These are phyloP conservation scores for Leccinum variicolor DNA, from an alignment of 768 basidiomycete species.

Conservation along the genomic window DNA sequence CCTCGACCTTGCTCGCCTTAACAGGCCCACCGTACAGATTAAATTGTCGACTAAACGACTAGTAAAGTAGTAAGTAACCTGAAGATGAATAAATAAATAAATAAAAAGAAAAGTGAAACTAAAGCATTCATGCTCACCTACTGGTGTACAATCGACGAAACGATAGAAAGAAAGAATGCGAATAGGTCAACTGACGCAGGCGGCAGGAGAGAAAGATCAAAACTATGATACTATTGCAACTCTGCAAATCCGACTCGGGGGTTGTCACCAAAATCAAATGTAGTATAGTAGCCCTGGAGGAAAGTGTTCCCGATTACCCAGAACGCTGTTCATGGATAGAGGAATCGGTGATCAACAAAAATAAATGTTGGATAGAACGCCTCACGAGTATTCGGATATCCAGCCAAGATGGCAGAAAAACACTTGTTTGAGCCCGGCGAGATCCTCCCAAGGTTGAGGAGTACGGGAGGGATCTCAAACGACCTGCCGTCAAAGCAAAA, in stretches of 20 bases:
- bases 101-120: too few species aligned
- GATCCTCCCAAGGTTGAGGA: slow-evolving; percentile 38
- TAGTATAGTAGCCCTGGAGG: slow-evolving; percentile 41
- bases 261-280: slow-evolving; percentile 34
- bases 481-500: neutral
- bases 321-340: slow-evolving; percentile 8
- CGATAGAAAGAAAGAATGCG: too few species aligned
- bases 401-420: slow-evolving; percentile 17
- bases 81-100: too few species aligned
- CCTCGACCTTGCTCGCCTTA: too few species aligned
- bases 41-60: too few species aligned
- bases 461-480: neutral
- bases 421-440: slow-evolving; percentile 24
- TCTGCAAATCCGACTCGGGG: slow-evolving; percentile 36
- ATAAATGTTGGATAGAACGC: neutral
- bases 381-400: neutral
- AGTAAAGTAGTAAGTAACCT: too few species aligned
- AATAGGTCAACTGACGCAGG: too few species aligned
- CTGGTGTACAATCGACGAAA: too few species aligned
- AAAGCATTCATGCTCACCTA: too few species aligned
- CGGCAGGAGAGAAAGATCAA: too few species aligned
- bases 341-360: neutral
- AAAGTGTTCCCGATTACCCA: slow-evolving; percentile 31
- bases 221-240: slow-evolving; percentile 1
- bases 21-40: too few species aligned